phyloP scores from a whole-genome alignment of 148 eudicot species.

The Rhododendron ferrugineum region DNA sequence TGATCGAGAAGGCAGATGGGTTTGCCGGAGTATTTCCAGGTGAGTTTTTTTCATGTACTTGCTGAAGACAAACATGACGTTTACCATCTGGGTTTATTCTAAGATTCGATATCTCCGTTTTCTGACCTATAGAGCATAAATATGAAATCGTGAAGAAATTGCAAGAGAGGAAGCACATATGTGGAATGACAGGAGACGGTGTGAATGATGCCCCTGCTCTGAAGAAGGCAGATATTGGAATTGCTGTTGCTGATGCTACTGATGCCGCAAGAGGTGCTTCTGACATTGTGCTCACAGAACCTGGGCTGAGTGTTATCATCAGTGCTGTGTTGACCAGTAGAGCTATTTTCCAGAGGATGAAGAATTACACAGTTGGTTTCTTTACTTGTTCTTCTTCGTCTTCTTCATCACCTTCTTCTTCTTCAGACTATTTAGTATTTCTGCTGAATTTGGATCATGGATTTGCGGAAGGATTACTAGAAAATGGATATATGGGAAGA shows the following conservation, averaged over 20 bases:
- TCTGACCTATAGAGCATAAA: slow-evolving; percentile 64
- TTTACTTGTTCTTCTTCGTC: slow-evolving; percentile 1
- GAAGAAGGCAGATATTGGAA: slow-evolving; percentile 95
- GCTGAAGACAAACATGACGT: background rate
- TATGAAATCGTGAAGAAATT: slow-evolving; percentile 95
- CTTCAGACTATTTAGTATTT: background rate
- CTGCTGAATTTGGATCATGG: background rate
- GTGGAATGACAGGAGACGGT: slow-evolving; percentile 99
- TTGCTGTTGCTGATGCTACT: slow-evolving; percentile 95
- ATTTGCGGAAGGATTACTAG: background rate
- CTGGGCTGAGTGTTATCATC: slow-evolving; percentile 94
- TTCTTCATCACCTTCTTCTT: background rate
- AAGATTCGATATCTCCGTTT: background rate
- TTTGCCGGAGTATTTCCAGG: slow-evolving; percentile 97
- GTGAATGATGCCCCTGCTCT: slow-evolving; percentile 97
- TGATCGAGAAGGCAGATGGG: slow-evolving; percentile 94
- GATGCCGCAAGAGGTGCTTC: slow-evolving; percentile 98
- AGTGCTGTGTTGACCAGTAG: slow-evolving; percentile 96
- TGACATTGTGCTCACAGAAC: slow-evolving; percentile 91
- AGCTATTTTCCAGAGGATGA: slow-evolving; percentile 98
- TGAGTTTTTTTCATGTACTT: slow-evolving; percentile 14
- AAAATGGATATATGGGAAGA: background rate
- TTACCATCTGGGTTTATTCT: background rate
- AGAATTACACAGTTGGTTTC: slow-evolving; percentile 76
- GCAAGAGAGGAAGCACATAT: slow-evolving; percentile 96